These are phyloP conservation scores for Cordyceps cicadae DNA, from an alignment of 2,329 filamentous ascomycete genomes.

Conservation along the genomic window DNA sequence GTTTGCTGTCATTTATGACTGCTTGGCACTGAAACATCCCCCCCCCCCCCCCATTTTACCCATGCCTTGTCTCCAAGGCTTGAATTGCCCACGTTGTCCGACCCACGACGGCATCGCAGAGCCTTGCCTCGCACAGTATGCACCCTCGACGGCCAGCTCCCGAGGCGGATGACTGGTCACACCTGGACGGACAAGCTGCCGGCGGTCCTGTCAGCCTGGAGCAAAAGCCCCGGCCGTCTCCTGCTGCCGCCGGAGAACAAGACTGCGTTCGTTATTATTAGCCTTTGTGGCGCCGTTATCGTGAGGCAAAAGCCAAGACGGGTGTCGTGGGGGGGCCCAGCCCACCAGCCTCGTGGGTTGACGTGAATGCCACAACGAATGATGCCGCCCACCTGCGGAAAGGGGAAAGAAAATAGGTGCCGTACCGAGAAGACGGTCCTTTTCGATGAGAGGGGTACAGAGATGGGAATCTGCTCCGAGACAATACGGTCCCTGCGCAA, in stretches of 20 bases:
- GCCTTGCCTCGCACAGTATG: not conserved
- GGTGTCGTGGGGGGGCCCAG: too few species aligned
- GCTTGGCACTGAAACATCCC: not conserved
- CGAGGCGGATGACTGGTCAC: not conserved
- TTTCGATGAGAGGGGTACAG: not conserved
- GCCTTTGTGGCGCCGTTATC: too few species aligned
- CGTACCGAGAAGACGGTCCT: not conserved
- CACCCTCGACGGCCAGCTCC: not conserved
- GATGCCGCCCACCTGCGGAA: not conserved
- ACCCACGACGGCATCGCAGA: conserved; percentile 1
- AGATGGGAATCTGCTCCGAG: not conserved
- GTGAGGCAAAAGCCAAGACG: too few species aligned
- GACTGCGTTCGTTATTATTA: not conserved
- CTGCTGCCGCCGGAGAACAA: not conserved
- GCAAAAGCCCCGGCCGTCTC: not conserved
- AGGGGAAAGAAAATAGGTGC: not conserved
- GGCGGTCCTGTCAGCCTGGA: too few species aligned
- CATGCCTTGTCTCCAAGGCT: not conserved
- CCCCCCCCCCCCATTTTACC: not conserved
- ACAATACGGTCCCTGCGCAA: not conserved
- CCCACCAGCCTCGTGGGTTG: too few species aligned
- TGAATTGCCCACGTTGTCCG: not conserved
- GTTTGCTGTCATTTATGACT: not conserved
- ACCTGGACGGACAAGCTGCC: not conserved
- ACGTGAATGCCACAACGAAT: too few species aligned